A percentile compares a stretch with the other conserved stretches of the same genome.
phyloP scores from a whole-genome alignment of 257 asterid genomes.

The Fraxinus anomala region DNA sequence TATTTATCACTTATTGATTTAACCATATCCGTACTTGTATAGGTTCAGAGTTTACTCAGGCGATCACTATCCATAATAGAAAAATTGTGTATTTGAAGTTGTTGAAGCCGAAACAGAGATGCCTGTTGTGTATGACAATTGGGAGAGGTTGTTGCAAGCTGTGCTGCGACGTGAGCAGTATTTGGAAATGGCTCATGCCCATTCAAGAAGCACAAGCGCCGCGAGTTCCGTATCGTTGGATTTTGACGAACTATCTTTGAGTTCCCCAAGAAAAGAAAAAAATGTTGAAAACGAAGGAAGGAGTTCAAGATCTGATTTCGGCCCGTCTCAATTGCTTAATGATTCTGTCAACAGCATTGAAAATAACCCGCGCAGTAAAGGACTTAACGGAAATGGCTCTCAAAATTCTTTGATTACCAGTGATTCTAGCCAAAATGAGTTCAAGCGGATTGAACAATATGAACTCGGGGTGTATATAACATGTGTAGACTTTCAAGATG shows the following conservation, averaged over 20 bases:
- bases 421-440: background rate
- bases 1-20: too few species aligned
- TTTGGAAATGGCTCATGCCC: background rate
- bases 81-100: background rate
- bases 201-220: background rate
- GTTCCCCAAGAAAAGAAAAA: background rate
- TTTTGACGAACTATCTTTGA: background rate
- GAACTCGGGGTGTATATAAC: too few species aligned
- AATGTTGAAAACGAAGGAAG: too few species aligned
- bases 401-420: background rate
- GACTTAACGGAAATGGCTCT: background rate
- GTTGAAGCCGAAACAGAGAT: background rate
- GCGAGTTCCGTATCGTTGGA: background rate
- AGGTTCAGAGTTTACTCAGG: background rate
- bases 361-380: background rate
- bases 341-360: too few species aligned
- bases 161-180: background rate
- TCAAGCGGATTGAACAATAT: background rate
- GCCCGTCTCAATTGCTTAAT: too few species aligned
- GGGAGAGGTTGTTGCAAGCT: background rate
- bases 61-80: background rate
- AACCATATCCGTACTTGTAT: too few species aligned
- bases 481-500: constrained; percentile 14
- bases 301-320: too few species aligned
- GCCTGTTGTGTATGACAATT: too few species aligned